A percentile compares a stretch with the other conserved stretches of the same genome.
Conservation (phyloP, 2,329 filamentous ascomycete genomes). For the Tolypocladium amazonense region DNA sequence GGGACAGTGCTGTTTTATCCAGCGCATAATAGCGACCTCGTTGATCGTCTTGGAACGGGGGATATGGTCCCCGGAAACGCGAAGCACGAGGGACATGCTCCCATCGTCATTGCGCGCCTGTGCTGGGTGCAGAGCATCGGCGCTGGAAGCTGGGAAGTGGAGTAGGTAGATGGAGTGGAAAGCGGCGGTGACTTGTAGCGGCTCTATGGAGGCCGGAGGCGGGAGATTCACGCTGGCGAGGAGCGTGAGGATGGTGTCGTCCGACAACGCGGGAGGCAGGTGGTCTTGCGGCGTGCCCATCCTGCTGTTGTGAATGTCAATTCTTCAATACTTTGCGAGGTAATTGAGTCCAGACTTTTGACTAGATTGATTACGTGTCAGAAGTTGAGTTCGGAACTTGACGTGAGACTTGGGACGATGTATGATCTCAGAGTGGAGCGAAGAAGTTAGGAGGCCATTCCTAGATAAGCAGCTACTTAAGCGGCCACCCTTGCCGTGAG, state of each 20-base stretch:
- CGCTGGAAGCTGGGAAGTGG: conserved; percentile 4
- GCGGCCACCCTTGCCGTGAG: neutral
- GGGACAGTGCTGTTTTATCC: conserved; percentile 18
- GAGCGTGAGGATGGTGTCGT: conserved; percentile 8
- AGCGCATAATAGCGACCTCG: conserved; percentile 23
- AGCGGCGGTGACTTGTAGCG: conserved; percentile 9
- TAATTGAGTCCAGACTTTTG: neutral
- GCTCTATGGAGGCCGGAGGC: conserved; percentile 4
- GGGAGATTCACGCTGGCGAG: conserved; percentile 9
- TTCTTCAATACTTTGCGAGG: too few relatives aligned
- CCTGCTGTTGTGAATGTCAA: neutral
- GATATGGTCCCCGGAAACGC: conserved; percentile 22
- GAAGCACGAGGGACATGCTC: conserved; percentile 15
- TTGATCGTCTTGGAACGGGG: conserved; percentile 25
- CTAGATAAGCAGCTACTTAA: neutral
- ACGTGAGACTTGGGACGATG: too few relatives aligned
- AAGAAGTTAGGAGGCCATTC: neutral
- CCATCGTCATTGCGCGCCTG: neutral
- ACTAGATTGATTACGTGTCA: neutral
- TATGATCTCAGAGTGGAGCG: neutral
- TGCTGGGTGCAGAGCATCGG: neutral
- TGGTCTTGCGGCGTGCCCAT: conserved; percentile 2
- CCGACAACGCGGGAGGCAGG: neutral
- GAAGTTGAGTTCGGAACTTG: too few relatives aligned
- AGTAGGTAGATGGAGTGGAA: conserved; percentile 17